Evolutionary conservation across 345 rosid genomes (phyloP).

Genomic region (Raphanus sativus): DNA sequence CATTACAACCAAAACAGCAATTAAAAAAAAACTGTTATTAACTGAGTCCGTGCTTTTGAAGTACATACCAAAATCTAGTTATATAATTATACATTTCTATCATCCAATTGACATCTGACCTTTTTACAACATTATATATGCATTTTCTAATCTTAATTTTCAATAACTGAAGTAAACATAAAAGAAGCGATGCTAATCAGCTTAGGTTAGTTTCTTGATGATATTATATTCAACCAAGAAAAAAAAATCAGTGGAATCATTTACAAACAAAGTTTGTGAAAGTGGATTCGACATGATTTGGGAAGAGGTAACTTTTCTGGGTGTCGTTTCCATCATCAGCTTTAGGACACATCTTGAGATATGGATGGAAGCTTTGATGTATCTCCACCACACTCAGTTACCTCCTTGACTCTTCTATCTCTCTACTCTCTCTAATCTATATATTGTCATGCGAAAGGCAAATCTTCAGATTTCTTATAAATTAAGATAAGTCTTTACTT

Average conservation of each 20-base stretch:
- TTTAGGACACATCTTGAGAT: constrained; percentile 46
- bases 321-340: constrained; percentile 44
- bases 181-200: not conserved
- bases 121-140: not conserved
- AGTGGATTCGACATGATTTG: too few relatives aligned
- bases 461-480: constrained; percentile 11
- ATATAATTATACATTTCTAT: too few relatives aligned
- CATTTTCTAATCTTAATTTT: not conserved
- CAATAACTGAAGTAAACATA: not conserved
- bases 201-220: not conserved
- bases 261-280: constrained; percentile 8
- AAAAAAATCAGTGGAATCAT: not conserved
- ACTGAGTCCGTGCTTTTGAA: too few relatives aligned
- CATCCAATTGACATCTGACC: too few relatives aligned
- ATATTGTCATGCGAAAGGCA: constrained; percentile 16
- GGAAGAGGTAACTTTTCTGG: constrained; percentile 33
- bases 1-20: too few relatives aligned
- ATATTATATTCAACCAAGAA: not conserved
- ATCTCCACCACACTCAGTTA: constrained; percentile 42
- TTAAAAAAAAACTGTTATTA: too few relatives aligned
- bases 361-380: constrained; percentile 44
- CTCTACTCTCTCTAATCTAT: not conserved
- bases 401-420: constrained; percentile 23
- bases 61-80: too few relatives aligned
- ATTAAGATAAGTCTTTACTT: constrained; percentile 6